Conservation (phyloP, 2,329 filamentous ascomycete genomes). For the Venturia pyrina region DNA sequence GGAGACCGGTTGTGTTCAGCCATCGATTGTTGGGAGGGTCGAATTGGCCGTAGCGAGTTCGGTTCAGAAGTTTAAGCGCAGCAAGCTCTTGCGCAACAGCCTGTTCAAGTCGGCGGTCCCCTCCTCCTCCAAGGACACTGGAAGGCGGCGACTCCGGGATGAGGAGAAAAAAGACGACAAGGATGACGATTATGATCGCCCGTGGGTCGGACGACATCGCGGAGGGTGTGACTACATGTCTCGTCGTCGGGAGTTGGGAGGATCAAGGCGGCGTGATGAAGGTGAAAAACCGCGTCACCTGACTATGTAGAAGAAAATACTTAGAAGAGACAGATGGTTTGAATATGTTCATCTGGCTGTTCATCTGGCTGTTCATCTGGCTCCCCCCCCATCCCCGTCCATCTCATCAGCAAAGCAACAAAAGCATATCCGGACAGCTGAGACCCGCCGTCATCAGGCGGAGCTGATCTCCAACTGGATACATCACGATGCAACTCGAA, state of each 20-base stretch:
- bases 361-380: too few species aligned
- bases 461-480: not conserved
- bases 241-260: too few species aligned
- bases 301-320: too few species aligned
- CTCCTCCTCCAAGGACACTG: not conserved
- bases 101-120: not conserved
- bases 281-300: too few species aligned
- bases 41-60: constrained; percentile 13
- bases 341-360: too few species aligned
- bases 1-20: constrained; percentile 14
- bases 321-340: too few species aligned
- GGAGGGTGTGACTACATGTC: not conserved
- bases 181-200: not conserved
- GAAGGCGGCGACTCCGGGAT: constrained; percentile 7
- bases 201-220: not conserved
- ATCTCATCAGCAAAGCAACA: too few species aligned
- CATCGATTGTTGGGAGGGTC: constrained; percentile 10
- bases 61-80: constrained; percentile 11
- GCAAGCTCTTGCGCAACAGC: constrained; percentile 4
- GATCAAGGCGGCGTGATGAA: too few species aligned
- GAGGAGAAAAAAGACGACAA: constrained; percentile 8
- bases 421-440: too few species aligned
- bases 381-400: too few species aligned
- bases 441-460: too few species aligned
- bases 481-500: not conserved